These are phyloP conservation scores for Sporothrix variecibatus DNA, from an alignment of 2,329 filamentous ascomycete genomes.

Conservation along the genomic window DNA sequence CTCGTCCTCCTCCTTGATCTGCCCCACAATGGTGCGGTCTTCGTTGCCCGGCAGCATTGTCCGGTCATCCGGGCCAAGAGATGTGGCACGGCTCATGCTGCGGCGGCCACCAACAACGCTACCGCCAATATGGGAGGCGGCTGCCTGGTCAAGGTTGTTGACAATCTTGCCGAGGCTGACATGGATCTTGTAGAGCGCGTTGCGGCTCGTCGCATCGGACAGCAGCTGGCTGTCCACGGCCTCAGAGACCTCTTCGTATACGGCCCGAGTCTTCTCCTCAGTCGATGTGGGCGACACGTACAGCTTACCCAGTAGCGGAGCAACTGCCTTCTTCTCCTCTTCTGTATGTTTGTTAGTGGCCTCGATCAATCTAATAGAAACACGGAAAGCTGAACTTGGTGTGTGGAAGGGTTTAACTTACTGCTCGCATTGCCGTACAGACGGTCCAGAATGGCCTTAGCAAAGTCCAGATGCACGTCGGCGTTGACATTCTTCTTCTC, in stretches of 20 bases:
- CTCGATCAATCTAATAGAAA: neutral
- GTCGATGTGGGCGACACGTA: constrained; percentile 70
- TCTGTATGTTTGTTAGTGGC: constrained; percentile 50
- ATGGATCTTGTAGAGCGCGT: constrained; percentile 69
- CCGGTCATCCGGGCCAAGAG: constrained; percentile 40
- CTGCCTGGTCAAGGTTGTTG: constrained; percentile 55
- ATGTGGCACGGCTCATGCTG: constrained; percentile 49
- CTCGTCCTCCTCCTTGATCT: constrained; percentile 55
- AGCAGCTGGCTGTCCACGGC: constrained; percentile 65
- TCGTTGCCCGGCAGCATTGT: constrained; percentile 35
- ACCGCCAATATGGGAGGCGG: constrained; percentile 20
- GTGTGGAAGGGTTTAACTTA: constrained; percentile 45
- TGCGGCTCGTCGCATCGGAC: constrained; percentile 62
- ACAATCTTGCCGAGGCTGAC: constrained; percentile 68
- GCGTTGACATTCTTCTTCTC: constrained; percentile 68
- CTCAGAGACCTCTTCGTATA: constrained; percentile 60
- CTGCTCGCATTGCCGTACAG: constrained; percentile 67
- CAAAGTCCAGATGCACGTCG: constrained; percentile 78
- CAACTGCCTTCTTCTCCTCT: constrained; percentile 82
- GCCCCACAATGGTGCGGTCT: constrained; percentile 45
- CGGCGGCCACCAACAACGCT: constrained; percentile 37
- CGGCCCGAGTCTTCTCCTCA: constrained; percentile 57
- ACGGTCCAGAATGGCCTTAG: constrained; percentile 74
- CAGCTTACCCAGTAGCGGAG: constrained; percentile 78
- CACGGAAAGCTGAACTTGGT: neutral